These are phyloP conservation scores for Umbelopsis vinacea DNA, from an alignment of 192 early-diverging fungal species.

Conservation along the genomic window DNA sequence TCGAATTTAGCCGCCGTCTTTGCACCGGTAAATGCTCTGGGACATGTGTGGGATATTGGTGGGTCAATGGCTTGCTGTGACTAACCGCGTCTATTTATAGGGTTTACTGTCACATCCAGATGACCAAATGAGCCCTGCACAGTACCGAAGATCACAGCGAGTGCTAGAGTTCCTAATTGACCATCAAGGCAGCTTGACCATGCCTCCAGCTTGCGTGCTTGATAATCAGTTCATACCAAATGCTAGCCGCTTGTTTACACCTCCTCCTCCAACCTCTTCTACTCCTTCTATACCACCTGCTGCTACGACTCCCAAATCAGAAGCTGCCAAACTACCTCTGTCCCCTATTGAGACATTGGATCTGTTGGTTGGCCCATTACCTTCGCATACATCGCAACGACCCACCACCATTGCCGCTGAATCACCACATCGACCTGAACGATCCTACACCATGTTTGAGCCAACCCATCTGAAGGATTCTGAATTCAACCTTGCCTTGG, in stretches of 20 bases:
- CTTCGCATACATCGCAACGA: not conserved
- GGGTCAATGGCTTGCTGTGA: not conserved
- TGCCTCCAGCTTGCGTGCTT: slow-evolving; percentile 25
- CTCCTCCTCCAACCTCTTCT: not conserved
- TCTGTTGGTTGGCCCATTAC: slow-evolving; percentile 1
- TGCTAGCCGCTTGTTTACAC: slow-evolving; percentile 1
- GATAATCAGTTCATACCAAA: slow-evolving; percentile 22
- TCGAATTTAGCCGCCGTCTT: slow-evolving; percentile 76
- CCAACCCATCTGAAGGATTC: not conserved
- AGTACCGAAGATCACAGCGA: slow-evolving; percentile 70
- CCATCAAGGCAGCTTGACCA: slow-evolving; percentile 50
- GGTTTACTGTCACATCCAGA: slow-evolving; percentile 71
- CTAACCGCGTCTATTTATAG: not conserved
- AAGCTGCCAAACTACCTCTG: slow-evolving; percentile 1
- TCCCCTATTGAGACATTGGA: slow-evolving; percentile 14
- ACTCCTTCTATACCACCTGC: not conserved
- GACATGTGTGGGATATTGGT: not conserved
- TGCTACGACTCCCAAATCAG: not conserved
- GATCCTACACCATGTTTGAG: not conserved
- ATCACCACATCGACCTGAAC: not conserved
- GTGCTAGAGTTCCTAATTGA: slow-evolving; percentile 76
- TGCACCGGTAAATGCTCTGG: slow-evolving; percentile 46
- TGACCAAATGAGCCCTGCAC: slow-evolving; percentile 69
- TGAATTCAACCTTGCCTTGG: not conserved
- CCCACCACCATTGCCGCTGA: slow-evolving; percentile 20